phyloP scores from a whole-genome alignment of 1,139 yeast genomes.

The Yamadazyma atlantica region DNA sequence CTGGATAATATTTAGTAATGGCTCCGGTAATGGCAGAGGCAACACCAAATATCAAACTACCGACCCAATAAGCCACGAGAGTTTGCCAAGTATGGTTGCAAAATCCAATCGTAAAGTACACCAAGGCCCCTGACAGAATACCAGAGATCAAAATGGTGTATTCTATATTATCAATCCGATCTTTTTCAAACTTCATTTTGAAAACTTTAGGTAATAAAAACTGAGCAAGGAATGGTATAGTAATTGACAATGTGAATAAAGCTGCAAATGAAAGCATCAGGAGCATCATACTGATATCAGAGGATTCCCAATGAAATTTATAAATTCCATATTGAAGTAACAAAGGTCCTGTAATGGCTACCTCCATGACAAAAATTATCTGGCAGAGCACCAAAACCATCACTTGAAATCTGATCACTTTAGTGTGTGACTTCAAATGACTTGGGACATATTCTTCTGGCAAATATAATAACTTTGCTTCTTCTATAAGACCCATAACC shows the following conservation, averaged over 20 bases:
- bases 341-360: neutral
- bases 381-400: slow-evolving; percentile 45
- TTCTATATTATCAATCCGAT: slow-evolving; percentile 7
- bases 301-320: slow-evolving; percentile 58
- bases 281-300: slow-evolving; percentile 57
- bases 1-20: slow-evolving; percentile 12
- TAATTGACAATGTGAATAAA: slow-evolving; percentile 29
- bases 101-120: neutral
- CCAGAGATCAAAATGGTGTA: slow-evolving; percentile 2
- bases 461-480: slow-evolving; percentile 44
- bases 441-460: slow-evolving; percentile 33
- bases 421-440: slow-evolving; percentile 12
- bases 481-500: slow-evolving; percentile 35
- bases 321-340: slow-evolving; percentile 56
- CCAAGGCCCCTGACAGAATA: neutral
- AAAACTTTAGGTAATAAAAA: slow-evolving; percentile 6
- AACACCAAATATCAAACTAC: slow-evolving; percentile 1
- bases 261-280: slow-evolving; percentile 51
- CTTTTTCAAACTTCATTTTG: slow-evolving; percentile 4
- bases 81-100: slow-evolving; percentile 2
- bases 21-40: slow-evolving; percentile 4
- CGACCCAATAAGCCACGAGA: neutral
- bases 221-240: slow-evolving; percentile 33
- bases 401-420: slow-evolving; percentile 31
- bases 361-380: slow-evolving; percentile 36